phyloP scores from a whole-genome alignment of 2,329 filamentous ascomycete species.

The Colletotrichum gloeosporioides region DNA sequence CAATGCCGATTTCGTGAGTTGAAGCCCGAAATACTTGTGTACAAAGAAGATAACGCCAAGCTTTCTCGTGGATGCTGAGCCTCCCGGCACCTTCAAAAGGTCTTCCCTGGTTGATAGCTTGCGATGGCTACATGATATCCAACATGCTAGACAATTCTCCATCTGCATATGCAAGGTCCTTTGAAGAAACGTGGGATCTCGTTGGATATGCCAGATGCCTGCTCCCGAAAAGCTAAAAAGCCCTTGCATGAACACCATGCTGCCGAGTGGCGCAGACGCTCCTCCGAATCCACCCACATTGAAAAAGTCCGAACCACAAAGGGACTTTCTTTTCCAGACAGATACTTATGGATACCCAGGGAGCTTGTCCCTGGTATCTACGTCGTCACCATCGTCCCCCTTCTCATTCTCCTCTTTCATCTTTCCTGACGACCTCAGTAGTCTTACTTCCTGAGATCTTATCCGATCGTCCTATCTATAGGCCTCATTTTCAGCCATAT shows the following conservation, averaged over 20 bases:
- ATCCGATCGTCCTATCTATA: not conserved
- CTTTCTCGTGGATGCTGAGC: not conserved
- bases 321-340: not conserved
- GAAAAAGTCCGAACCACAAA: not conserved
- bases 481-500: not conserved
- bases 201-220: not conserved
- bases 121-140: not conserved
- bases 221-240: not conserved
- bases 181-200: not conserved
- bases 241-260: not conserved
- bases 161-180: not conserved
- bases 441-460: not conserved
- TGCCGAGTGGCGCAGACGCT: not conserved
- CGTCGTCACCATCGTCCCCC: not conserved
- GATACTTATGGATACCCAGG: not conserved
- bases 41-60: not conserved
- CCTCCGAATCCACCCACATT: not conserved
- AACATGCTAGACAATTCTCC: not conserved
- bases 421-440: not conserved
- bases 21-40: rapidly evolving
- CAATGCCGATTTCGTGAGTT: not conserved
- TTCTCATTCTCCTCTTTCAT: not conserved
- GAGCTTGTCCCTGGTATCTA: not conserved
- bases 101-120: not conserved
- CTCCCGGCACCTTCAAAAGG: not conserved